Conservation (phyloP, 257 asterid genomes). For the Plantago major region DNA sequence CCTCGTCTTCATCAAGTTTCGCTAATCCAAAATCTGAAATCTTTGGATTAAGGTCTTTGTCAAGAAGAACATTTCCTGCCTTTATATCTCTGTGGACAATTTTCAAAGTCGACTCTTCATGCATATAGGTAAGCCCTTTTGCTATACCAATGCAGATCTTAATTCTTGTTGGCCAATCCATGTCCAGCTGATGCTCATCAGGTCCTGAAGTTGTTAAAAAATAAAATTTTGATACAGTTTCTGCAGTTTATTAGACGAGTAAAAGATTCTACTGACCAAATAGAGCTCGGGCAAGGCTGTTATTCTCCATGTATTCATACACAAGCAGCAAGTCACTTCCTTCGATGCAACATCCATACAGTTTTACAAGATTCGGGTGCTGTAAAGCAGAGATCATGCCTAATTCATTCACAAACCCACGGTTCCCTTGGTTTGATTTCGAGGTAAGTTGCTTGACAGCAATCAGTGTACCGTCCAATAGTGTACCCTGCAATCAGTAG, state of each 20-base stretch:
- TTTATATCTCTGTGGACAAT: conserved; percentile 72
- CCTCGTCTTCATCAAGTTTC: conserved; percentile 56
- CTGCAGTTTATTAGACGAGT: not conserved
- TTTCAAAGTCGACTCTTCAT: conserved; percentile 60
- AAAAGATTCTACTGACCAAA: conserved; percentile 33
- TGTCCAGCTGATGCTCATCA: conserved; percentile 34
- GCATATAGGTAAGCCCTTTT: conserved; percentile 53
- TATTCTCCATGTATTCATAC: conserved; percentile 69
- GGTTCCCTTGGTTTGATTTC: conserved; percentile 62
- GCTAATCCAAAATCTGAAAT: conserved; percentile 77
- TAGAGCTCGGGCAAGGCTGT: conserved; percentile 51
- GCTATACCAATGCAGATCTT: conserved; percentile 55
- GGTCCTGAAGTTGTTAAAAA: conserved; percentile 32
- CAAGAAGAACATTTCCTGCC: conserved; percentile 55
- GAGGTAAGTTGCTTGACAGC: conserved; percentile 72
- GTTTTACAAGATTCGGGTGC: conserved; percentile 59
- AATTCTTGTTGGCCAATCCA: conserved; percentile 35
- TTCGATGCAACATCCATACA: conserved; percentile 69
- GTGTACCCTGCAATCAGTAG: conserved; percentile 34
- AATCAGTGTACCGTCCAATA: conserved; percentile 46
- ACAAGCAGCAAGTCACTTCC: conserved; percentile 54
- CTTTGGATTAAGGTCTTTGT: conserved; percentile 57
- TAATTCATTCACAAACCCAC: conserved; percentile 57
- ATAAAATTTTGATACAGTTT: not conserved
- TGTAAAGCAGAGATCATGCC: conserved; percentile 60